Evolutionary conservation across 306 rosid species (phyloP).

Genomic region (Oxytropis ochrocephala): DNA sequence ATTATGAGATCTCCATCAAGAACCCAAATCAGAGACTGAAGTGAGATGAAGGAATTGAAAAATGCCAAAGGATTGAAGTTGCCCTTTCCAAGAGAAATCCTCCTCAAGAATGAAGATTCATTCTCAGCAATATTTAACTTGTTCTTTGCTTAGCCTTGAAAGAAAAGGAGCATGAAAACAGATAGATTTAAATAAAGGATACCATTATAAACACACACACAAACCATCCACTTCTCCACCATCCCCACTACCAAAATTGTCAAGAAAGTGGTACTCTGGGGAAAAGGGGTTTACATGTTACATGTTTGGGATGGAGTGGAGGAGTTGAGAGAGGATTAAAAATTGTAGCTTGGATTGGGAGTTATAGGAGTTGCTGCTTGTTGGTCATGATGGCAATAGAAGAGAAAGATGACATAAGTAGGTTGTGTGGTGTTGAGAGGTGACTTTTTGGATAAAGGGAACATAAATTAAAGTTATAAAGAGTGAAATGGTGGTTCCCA

Average conservation of each 20-base stretch:
- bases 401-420: constrained; percentile 61
- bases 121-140: constrained; percentile 18
- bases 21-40: constrained; percentile 14
- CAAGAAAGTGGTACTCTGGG: constrained; percentile 17
- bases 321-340: constrained; percentile 50
- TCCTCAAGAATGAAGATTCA: constrained; percentile 33
- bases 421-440: constrained; percentile 30
- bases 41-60: constrained; percentile 29
- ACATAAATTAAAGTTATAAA: constrained; percentile 28
- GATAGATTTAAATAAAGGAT: not conserved
- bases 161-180: constrained; percentile 13
- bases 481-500: constrained; percentile 43
- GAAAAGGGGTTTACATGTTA: constrained; percentile 27
- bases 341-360: constrained; percentile 33
- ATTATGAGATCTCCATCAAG: constrained; percentile 16
- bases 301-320: constrained; percentile 32
- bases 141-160: constrained; percentile 5
- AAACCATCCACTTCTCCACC: constrained; percentile 24
- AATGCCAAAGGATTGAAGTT: constrained; percentile 98
- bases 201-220: not conserved
- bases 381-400: constrained; percentile 57
- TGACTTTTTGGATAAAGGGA: constrained; percentile 36
- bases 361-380: constrained; percentile 42
- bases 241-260: constrained; percentile 18
- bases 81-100: constrained; percentile 68